Evolutionary conservation across 2,329 filamentous ascomycete genomes (phyloP).

Genomic region (Neofusicoccum umdonicola): DNA sequence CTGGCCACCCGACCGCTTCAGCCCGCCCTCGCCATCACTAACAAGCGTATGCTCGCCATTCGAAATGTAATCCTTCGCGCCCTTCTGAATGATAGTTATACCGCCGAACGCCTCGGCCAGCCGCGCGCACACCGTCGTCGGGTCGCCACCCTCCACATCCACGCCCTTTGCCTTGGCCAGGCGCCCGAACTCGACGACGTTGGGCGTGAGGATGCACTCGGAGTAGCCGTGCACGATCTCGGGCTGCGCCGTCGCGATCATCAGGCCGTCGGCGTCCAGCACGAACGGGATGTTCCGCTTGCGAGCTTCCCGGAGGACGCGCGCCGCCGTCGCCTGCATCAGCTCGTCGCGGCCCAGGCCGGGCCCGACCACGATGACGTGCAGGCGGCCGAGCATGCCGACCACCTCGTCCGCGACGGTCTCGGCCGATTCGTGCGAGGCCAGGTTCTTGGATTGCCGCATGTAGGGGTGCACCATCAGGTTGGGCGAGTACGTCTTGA

Average conservation of each 20-base stretch:
- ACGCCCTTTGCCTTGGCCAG: conserved; percentile 74
- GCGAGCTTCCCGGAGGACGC: conserved; percentile 75
- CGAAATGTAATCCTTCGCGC: conserved; percentile 75
- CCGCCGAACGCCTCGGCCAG: conserved; percentile 77
- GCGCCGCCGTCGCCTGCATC: conserved; percentile 82
- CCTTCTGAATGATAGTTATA: conserved; percentile 91
- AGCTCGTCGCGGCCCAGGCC: conserved; percentile 85
- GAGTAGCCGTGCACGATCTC: conserved; percentile 76
- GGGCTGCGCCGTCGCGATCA: conserved; percentile 72
- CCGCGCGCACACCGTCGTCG: conserved; percentile 61
- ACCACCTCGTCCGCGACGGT: conserved; percentile 68
- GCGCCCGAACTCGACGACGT: conserved; percentile 86
- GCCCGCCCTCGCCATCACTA: conserved; percentile 74
- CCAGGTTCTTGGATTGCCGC: conserved; percentile 67
- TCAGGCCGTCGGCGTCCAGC: conserved; percentile 85
- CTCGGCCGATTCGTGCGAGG: conserved; percentile 56
- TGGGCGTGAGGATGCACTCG: conserved; percentile 87
- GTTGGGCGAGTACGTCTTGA: conserved; percentile 97
- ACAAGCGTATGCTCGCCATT: conserved; percentile 74
- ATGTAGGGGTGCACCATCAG: conserved; percentile 98
- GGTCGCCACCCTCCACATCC: conserved; percentile 54
- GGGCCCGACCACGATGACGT: conserved; percentile 89
- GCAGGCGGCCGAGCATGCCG: conserved; percentile 78
- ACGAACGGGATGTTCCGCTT: conserved; percentile 74
- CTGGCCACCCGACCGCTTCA: conserved; percentile 90